phyloP scores from a whole-genome alignment of 2,329 filamentous ascomycete genomes.

The Colletotrichum sp. region DNA sequence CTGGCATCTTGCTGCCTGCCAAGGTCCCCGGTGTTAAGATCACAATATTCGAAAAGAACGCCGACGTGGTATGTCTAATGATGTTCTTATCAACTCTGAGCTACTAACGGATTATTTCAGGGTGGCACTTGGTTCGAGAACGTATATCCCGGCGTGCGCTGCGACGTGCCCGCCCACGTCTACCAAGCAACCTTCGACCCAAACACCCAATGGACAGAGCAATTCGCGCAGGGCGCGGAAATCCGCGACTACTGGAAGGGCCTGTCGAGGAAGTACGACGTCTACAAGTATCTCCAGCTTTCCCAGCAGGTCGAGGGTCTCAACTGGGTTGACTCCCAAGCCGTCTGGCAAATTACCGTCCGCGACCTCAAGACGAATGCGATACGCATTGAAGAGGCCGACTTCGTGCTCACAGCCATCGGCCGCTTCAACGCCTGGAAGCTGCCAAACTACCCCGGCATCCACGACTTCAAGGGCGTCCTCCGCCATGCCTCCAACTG shows the following conservation, averaged over 20 bases:
- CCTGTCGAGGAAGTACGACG: slow-evolving; percentile 66
- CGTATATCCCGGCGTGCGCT: slow-evolving; percentile 68
- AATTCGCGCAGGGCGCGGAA: slow-evolving; percentile 70
- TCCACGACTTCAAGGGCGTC: slow-evolving; percentile 57
- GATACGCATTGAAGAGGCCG: slow-evolving; percentile 51
- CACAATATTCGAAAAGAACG: slow-evolving; percentile 72
- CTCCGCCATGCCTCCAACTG: slow-evolving; percentile 68
- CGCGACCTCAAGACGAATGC: slow-evolving; percentile 42
- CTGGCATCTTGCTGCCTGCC: slow-evolving; percentile 68
- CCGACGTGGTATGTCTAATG: slow-evolving; percentile 60
- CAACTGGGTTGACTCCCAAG: slow-evolving; percentile 57
- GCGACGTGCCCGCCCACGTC: slow-evolving; percentile 71
- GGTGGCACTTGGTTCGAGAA: slow-evolving; percentile 62
- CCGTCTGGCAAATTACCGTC: slow-evolving; percentile 61
- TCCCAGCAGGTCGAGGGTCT: slow-evolving; percentile 60
- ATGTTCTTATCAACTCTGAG: rapidly evolving
- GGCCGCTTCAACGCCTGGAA: slow-evolving; percentile 72
- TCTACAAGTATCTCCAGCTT: slow-evolving; percentile 64
- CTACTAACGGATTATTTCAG: slow-evolving; percentile 25
- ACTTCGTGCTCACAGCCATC: slow-evolving; percentile 68
- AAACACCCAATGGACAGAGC: slow-evolving; percentile 72
- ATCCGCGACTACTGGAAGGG: slow-evolving; percentile 71
- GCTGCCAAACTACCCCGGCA: slow-evolving; percentile 64
- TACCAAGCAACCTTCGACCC: slow-evolving; percentile 73
- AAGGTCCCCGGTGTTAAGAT: slow-evolving; percentile 73